A percentile compares a stretch with the other conserved stretches of the same genome.
Conservation (phyloP, 2,329 filamentous ascomycete species). For the Aspergillus sp. region DNA sequence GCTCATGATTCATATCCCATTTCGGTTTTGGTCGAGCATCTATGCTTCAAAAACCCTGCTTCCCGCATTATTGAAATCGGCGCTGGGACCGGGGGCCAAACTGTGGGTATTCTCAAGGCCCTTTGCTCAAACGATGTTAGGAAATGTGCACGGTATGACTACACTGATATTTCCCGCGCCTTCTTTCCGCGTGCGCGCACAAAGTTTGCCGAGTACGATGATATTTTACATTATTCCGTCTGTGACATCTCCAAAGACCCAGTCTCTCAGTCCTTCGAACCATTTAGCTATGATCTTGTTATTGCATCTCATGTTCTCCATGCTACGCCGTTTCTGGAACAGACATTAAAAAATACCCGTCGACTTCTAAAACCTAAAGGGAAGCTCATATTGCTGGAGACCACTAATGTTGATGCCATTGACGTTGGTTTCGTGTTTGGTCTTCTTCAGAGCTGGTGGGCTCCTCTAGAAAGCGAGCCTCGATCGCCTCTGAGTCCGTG, state of each 20-base stretch:
- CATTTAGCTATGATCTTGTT: not conserved
- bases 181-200: not conserved
- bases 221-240: too few species aligned
- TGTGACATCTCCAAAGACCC: not conserved
- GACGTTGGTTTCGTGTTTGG: not conserved
- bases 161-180: not conserved
- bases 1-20: too few species aligned
- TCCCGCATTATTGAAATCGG: not conserved
- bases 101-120: not conserved
- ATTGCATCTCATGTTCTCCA: not conserved
- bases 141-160: not conserved
- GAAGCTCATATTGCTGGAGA: not conserved
- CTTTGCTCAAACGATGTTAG: not conserved
- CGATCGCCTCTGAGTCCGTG: not conserved
- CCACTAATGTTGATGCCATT: not conserved
- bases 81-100: not conserved
- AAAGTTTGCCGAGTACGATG: not conserved
- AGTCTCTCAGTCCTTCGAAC: not conserved
- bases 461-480: not conserved
- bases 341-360: not conserved
- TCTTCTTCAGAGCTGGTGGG: not conserved
- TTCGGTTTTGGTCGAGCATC: too few species aligned
- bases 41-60: too few species aligned
- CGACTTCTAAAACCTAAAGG: not conserved
- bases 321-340: not conserved